Base-by-base conservation (phyloP, 73 alveolate genomes). In the Paramecium bursaria region DNA sequence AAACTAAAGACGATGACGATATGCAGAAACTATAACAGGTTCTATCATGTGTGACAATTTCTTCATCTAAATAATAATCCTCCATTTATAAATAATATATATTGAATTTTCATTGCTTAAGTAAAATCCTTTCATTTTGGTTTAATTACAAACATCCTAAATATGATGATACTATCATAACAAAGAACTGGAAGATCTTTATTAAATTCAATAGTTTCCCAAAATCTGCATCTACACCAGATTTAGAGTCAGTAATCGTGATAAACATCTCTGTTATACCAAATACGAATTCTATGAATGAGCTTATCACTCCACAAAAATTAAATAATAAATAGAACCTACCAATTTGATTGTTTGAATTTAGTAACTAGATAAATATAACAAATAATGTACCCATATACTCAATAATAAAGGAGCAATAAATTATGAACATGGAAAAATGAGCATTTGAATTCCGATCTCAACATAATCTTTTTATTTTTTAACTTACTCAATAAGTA, bases 241-340 rank as follows among this genome's bases (percentile, higher is more conserved):
- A 51, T 51, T 51, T 44, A 51, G 44, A 33, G 27, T 9, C 11
- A 3, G 74, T 25, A 51, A 11, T 21, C 2, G 27, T 4, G 4
- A 26, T 51, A 23, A 51, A 51, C 10, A 51, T n/a, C 23, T 51
- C 74, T n/a, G n/a, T n/a, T 7, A 26, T 25, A 10, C 74, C 23
- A 57, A 26, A 57, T n/a, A 23, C 9, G 31, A 57, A 57, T 57
- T 57, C 76, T 25, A 57, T 57, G 5, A 57, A 26, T 2, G 76
- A 57, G 31, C 76, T 57, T 57, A 31, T 50, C 17, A 57, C 17
- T 25, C 51, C 76, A 57, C 76, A 57, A 7, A 57, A n/a, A 27
- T 57, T 57, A 29, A 57, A 57, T 57, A 57, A 13, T 3, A 57
- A 26, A 57, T 10, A 57, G 30, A 57, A 17, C 31, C 31, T 57